Evolutionary conservation across 108 stramenopile species (phyloP), one percentile per base, ranked within the genome.

Genomic region (Cylindrotheca closterium): DNA sequence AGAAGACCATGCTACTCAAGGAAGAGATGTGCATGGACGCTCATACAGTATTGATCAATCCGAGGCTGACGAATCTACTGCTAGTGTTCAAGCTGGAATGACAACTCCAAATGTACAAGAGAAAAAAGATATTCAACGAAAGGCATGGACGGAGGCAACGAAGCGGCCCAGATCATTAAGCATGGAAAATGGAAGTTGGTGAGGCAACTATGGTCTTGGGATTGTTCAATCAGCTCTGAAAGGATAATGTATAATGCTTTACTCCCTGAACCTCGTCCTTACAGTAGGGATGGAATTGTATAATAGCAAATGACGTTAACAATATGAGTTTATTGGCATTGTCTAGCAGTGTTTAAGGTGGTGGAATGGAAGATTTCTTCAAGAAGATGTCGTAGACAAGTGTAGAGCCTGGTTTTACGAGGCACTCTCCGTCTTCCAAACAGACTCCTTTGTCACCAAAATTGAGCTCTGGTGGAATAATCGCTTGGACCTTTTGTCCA

Each of bases 401-500:
- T 5, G 89, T 93, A 45, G 75, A 59, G n/a, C 85, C 87, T 30
- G 92, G 92, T 62, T 91, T 93, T 25, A 93, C 82, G 29, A 93
- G 77, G 47, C 92, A 93, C 56, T 93, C 92, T 28, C 82, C 87
- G 30, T 79, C 74, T 19, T 90, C 87, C n/a, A 93, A 62, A 55
- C 92, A 93, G 25, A 93, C 75, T 54, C 92, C 92, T 61, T 91
- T 86, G 17, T 85, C 83, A 19, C 86, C 89, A 52, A 88, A 93
- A 0, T 87, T 89, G 26, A 86, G 58, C n/a, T 61, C 47, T 1
- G 92, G 82, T 18, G 92, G 92, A 64, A 93, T 89, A 46, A 93
- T 93, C n/a, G 84, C 87, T 52, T 93, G 92, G 0, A 89, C 88
- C 60, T 93, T 89, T 57, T 88, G 80, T 22, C 92, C 88, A 18